Percentiles rank a stretch among this genome's conserved stretches.
These are phyloP conservation scores for Camellia japonica DNA, from an alignment of 148 eudicot genomes.

Conservation along the genomic window DNA sequence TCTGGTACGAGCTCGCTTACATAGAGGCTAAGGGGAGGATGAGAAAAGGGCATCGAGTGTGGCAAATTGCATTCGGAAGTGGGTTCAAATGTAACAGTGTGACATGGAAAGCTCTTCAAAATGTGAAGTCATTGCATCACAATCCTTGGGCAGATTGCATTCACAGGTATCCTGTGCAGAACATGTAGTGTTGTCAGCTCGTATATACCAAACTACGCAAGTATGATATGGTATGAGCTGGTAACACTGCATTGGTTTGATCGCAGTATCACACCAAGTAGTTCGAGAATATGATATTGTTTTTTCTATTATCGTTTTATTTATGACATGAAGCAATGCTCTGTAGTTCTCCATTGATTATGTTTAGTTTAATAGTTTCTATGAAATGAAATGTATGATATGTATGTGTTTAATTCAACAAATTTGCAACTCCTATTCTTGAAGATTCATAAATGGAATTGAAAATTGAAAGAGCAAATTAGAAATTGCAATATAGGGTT, in stretches of 20 bases:
- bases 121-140: slow-evolving; percentile 43
- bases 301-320: no score
- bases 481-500: neutral
- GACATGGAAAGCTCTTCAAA: slow-evolving; percentile 45
- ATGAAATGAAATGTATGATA: neutral
- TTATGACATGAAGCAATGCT: neutral
- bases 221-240: no score
- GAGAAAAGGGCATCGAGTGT: no score
- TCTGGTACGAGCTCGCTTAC: no score
- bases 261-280: no score
- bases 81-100: slow-evolving; percentile 55
- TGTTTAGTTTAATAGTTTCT: neutral
- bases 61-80: slow-evolving; percentile 22
- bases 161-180: slow-evolving; percentile 43
- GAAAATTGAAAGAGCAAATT: neutral
- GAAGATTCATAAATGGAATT: neutral
- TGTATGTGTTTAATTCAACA: neutral
- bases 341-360: neutral
- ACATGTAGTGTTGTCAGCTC: no score
- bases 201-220: no score
- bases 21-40: no score
- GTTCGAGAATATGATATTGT: no score
- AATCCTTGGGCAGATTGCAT: slow-evolving; percentile 62
- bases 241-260: no score
- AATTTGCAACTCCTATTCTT: neutral